Base-by-base conservation (phyloP, 305 asterid species). In the Fraxinus velutina region DNA sequence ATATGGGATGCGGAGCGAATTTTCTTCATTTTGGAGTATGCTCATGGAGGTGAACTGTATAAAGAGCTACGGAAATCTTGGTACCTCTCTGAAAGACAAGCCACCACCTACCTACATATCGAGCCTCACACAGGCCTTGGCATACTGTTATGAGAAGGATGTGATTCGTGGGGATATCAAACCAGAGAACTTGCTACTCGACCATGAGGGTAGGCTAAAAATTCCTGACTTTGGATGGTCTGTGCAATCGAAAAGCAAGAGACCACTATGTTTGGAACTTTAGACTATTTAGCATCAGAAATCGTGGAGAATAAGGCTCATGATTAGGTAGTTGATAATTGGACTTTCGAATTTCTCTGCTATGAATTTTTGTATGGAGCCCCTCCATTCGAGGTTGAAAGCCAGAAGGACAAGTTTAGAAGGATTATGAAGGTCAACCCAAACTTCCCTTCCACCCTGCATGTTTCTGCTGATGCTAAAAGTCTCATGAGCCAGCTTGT, bases 211-310 rank as follows among this genome's bases (percentile, higher is more conserved):
- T 17, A 90, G 95, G 80, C 90, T 95, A 86, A 93, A 95, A 84
- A 92, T 95, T 80, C 96, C 97, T 30, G 99, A 95, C 86, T 93
- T 93, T 77, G 97, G 97, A 78, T 95, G 99, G 99, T 95, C 98
- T 22, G 97, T 95, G 36, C 97, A 93, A 86, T 95, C 99, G 75
- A 86, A 77, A 80, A 85, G 82, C 89, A 95, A 95, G 89, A 90
- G 98, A 64, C 92, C 77, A 95, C 98, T 1, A 92, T 95, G 98
- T 92, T 97, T 85, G 98, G 99, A 85, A 93, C 99, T 62, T 73
- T 95, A 80, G 98, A 95, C 88, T 95, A 93, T 86, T 83, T 93
- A 85, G 97, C 99, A 76, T 98, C 97, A 72, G 98, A 95, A 86
- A 92, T 95, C 97, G 97, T 95, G 88, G 97, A 92, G 85, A 90